Base-by-base conservation (phyloP, 2,329 filamentous ascomycete species). In the Cryphonectria parasitica region DNA sequence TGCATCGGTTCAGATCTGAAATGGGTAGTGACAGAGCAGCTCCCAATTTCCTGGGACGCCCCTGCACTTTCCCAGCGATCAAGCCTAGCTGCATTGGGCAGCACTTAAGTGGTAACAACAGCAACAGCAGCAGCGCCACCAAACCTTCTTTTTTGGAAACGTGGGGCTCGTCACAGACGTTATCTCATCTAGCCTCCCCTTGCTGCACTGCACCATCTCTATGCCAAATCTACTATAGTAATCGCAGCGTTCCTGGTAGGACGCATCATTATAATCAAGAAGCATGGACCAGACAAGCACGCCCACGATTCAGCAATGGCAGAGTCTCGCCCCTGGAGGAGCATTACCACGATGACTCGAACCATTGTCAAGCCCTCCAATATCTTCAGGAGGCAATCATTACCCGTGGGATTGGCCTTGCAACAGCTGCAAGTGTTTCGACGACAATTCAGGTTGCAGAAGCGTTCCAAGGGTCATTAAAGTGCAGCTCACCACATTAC, bases 1-100 rank as follows among this genome's bases (percentile, higher is more conserved):
- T 58, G 64, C 64, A n/a, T 36, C 49, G 64, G 49, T 43, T 49
- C 25, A 52, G 17, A 31, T 63, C 63, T 31, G 28, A 15, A 65
- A 34, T 54, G 39, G 66, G 66, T 34, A 63, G 58, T 62, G 58
- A 54, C 41, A 63, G 39, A 61, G 66, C 11, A 22, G 56, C 56
- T 67, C 56, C 41, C 66, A 62, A 67, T 67, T 49, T 62, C 58
- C 34, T 39, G 31, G 58, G 58, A 39, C 58, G 22, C 58, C 54
- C 54, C 54, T 58, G 54, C 25, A 19, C 54, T 31, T 19, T 28
- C 25, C 25, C 54, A 31, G 15, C 1, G 13, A 8, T 17, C 6
- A 5, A 28, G 2, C 2, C 54, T 58, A 58, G 54, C 54, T 13
- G 54, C 5, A 19, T 31, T 19, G 54, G 25, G 28, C 54, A 58